A percentile compares a stretch with the other conserved stretches of the same genome.
Conservation (phyloP, 257 asterid genomes). For the Scutellaria minor region DNA sequence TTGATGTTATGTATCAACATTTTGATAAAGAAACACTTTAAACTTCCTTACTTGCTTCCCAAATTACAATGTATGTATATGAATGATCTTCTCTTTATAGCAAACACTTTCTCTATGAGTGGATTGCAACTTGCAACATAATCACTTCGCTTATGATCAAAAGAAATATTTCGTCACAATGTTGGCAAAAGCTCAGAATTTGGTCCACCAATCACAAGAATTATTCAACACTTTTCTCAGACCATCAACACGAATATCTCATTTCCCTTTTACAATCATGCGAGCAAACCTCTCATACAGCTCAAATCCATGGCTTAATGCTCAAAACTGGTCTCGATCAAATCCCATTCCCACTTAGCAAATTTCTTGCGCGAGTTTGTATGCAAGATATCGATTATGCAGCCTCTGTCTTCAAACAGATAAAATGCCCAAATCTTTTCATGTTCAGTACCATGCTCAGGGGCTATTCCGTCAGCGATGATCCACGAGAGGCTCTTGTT, state of each 20-base stretch:
- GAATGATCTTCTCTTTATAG: no score
- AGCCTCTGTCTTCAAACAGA: slow-evolving; percentile 50
- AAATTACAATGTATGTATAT: no score
- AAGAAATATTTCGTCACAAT: slow-evolving; percentile 22
- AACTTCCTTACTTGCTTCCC: no score
- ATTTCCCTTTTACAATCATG: slow-evolving; percentile 59
- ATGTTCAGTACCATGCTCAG: slow-evolving; percentile 64
- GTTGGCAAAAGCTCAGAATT: slow-evolving; percentile 25
- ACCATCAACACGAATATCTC: slow-evolving; percentile 40
- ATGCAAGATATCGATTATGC: slow-evolving; percentile 51
- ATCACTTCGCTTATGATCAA: slow-evolving; percentile 33
- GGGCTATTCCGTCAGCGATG: slow-evolving; percentile 48
- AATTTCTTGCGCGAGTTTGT: slow-evolving; percentile 59
- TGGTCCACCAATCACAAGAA: slow-evolving; percentile 25
- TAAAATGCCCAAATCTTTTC: slow-evolving; percentile 56
- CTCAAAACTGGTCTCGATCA: slow-evolving; percentile 57
- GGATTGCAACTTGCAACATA: slow-evolving; percentile 3
- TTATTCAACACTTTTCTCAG: slow-evolving; percentile 39
- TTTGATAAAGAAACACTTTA: no score
- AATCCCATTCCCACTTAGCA: slow-evolving; percentile 60
- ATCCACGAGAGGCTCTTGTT: slow-evolving; percentile 44
- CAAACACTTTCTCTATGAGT: not conserved
- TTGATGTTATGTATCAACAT: no score
- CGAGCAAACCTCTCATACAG: slow-evolving; percentile 42
- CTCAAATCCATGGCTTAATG: slow-evolving; percentile 67